phyloP scores from a whole-genome alignment of 495 filamentous ascomycete species.

The Lepidopterella palustris region DNA sequence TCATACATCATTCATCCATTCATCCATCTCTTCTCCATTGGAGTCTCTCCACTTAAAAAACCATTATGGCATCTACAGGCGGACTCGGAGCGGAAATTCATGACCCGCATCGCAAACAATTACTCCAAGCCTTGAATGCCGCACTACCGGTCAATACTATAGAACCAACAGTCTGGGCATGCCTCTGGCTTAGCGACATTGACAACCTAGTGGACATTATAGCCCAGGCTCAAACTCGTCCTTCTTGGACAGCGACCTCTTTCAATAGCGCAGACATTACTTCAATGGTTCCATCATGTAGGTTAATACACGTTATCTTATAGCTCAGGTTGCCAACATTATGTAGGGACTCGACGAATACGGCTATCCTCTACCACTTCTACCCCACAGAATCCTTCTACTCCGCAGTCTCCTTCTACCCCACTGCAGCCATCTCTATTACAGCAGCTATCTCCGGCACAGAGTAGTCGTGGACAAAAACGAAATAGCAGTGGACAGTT shows the following conservation, averaged over 20 bases:
- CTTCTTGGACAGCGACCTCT: background rate
- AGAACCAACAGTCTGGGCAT: background rate
- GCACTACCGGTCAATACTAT: background rate
- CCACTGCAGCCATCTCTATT: background rate
- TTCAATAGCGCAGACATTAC: background rate
- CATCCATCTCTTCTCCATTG: background rate
- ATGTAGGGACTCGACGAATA: background rate
- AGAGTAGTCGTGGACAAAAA: background rate
- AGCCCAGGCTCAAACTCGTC: background rate
- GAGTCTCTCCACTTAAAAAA: background rate
- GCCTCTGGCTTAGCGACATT: conserved; percentile 1
- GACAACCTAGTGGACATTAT: background rate
- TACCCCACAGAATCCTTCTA: background rate
- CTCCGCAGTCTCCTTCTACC: background rate
- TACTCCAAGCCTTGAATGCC: background rate
- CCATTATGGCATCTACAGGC: background rate
- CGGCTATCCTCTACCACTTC: background rate
- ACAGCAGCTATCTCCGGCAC: background rate
- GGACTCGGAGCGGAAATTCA: background rate
- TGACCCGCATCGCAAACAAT: background rate
- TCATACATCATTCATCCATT: too few species aligned
- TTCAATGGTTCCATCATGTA: background rate
- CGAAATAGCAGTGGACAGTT: background rate
- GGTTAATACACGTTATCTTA: background rate
- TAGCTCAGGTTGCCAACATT: background rate